Evolutionary conservation across 164 flowering plant species (phyloP).

Genomic region (Aristolochia californica): DNA sequence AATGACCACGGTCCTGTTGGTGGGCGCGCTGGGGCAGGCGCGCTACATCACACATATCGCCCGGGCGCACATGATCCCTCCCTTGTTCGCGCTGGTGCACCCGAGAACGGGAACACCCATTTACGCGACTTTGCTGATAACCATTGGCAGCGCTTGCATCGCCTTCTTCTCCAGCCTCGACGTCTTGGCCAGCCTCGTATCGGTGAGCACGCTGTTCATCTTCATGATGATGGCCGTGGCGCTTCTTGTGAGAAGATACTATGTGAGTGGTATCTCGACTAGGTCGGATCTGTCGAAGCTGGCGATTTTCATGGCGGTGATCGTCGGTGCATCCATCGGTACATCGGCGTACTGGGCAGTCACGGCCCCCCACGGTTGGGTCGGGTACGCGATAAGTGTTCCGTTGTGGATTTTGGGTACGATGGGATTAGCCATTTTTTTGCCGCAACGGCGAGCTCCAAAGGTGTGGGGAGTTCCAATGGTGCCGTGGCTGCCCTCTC

Average conservation of each 20-base stretch:
- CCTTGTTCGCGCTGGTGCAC: constrained; percentile 66
- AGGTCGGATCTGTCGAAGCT: constrained; percentile 26
- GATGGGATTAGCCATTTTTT: constrained; percentile 30
- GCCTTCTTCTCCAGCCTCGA: constrained; percentile 70
- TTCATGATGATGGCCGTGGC: constrained; percentile 80
- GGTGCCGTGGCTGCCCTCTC: constrained; percentile 78
- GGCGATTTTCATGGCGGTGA: constrained; percentile 20
- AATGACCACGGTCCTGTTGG: constrained; percentile 67
- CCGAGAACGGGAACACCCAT: constrained; percentile 74
- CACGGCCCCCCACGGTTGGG: constrained; percentile 36
- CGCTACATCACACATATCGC: constrained; percentile 82
- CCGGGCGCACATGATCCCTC: constrained; percentile 80
- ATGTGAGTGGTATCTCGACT: constrained; percentile 36
- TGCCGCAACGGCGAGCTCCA: constrained; percentile 38
- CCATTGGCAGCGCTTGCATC: constrained; percentile 30
- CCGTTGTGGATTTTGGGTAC: constrained; percentile 54
- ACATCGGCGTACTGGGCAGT: constrained; percentile 36
- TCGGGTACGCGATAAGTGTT: constrained; percentile 36
- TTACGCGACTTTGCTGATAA: constrained; percentile 45
- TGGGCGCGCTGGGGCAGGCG: constrained; percentile 70
- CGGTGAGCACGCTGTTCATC: constrained; percentile 63
- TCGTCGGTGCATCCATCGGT: constrained; percentile 48
- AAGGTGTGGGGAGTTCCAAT: constrained; percentile 75
- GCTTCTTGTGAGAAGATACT: constrained; percentile 68
- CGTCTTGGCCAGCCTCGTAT: constrained; percentile 55